Percentiles rank a stretch among this genome's conserved stretches.
These are phyloP conservation scores for Clausena lansium DNA, from an alignment of 345 rosid genomes.

Conservation along the genomic window DNA sequence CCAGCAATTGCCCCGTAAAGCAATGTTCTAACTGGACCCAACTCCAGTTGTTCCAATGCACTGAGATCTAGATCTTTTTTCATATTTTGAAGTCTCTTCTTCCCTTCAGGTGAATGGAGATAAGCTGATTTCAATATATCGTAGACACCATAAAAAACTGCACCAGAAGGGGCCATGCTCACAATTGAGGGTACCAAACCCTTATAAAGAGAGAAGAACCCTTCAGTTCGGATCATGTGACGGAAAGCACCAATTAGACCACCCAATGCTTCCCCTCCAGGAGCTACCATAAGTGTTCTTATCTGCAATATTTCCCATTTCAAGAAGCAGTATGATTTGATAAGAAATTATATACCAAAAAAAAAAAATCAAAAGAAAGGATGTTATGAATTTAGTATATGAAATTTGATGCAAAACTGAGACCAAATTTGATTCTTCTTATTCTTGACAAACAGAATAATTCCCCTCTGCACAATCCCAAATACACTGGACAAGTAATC, in stretches of 20 bases:
- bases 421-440: not conserved
- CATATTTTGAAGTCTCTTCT: conserved; percentile 62
- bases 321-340: not conserved
- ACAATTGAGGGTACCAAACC: conserved; percentile 74
- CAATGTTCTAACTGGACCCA: conserved; percentile 79
- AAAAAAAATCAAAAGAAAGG: not conserved
- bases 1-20: conserved; percentile 86
- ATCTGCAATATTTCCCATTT: conserved; percentile 38
- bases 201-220: conserved; percentile 87
- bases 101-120: conserved; percentile 78
- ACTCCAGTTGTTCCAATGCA: conserved; percentile 71
- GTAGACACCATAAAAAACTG: conserved; percentile 89
- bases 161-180: conserved; percentile 93
- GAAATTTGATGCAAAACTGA: not conserved
- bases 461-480: not conserved
- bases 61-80: conserved; percentile 63
- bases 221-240: conserved; percentile 80
- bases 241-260: conserved; percentile 74
- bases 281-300: conserved; percentile 84
- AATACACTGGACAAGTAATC: not conserved
- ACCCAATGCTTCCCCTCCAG: conserved; percentile 90
- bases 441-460: not conserved
- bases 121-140: conserved; percentile 79
- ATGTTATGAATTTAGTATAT: not conserved
- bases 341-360: not conserved